phyloP scores from a whole-genome alignment of 352 stramenopile species.

The Phytopythium mirpurense region DNA sequence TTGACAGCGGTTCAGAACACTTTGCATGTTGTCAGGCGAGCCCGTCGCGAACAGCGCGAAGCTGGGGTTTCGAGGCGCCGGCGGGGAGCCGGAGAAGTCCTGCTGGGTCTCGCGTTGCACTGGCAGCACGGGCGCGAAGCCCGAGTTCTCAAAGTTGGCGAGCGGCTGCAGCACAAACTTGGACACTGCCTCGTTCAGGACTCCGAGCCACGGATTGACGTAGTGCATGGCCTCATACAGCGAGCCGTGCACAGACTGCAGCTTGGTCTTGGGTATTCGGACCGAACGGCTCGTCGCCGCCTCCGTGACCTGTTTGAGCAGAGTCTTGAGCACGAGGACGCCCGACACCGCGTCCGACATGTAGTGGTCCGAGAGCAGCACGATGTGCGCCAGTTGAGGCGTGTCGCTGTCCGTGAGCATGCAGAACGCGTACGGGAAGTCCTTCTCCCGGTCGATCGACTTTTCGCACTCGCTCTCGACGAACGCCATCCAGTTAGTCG shows the following conservation, averaged over 20 bases:
- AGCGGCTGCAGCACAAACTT: constrained; percentile 61
- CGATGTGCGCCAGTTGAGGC: constrained; percentile 30
- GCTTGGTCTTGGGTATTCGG: background rate
- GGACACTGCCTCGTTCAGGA: constrained; percentile 47
- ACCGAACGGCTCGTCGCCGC: background rate
- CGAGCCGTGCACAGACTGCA: constrained; percentile 23
- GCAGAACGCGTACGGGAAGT: constrained; percentile 40
- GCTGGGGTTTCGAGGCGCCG: constrained; percentile 34
- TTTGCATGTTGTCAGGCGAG: constrained; percentile 32
- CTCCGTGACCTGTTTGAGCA: constrained; percentile 5
- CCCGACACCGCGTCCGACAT: constrained; percentile 52
- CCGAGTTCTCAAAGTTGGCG: constrained; percentile 52
- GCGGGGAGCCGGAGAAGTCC: constrained; percentile 29
- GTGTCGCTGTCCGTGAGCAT: constrained; percentile 34
- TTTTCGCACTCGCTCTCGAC: constrained; percentile 41
- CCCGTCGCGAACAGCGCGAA: constrained; percentile 40
- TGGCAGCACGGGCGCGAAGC: constrained; percentile 31
- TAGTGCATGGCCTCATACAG: constrained; percentile 59
- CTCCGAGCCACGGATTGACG: constrained; percentile 40
- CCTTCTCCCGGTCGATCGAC: constrained; percentile 33
- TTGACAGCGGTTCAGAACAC: constrained; percentile 28
- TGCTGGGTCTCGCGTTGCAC: constrained; percentile 34
- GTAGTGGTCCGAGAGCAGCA: constrained; percentile 56
- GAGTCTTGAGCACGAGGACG: constrained; percentile 33
- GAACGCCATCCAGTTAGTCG: constrained; percentile 33